Evolutionary conservation across 78 protist species (phyloP).

Genomic region (Dictyostelium discoideum): DNA sequence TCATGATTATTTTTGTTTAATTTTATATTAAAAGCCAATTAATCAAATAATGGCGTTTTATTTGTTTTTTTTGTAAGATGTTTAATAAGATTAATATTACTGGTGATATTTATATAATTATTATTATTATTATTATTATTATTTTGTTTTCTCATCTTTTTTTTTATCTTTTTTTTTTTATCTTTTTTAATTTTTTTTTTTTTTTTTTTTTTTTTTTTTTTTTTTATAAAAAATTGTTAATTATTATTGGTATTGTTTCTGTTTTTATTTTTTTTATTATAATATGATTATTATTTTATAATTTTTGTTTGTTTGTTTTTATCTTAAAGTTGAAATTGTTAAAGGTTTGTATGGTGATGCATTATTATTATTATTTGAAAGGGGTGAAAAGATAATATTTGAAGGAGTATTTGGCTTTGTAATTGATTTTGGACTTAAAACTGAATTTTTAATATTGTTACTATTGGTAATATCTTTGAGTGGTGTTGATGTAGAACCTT

Average conservation of each 20-base stretch:
- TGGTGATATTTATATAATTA: neutral
- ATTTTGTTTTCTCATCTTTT: too few relatives aligned
- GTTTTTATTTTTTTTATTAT: neutral
- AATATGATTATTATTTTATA: neutral
- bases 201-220: neutral
- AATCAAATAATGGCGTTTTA: neutral
- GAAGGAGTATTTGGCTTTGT: neutral
- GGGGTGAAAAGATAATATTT: neutral
- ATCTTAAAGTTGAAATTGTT: slow-evolving; percentile 61
- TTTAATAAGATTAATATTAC: neutral
- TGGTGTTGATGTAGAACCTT: neutral
- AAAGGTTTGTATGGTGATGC: slow-evolving; percentile 37
- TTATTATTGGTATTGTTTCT: neutral
- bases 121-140: too few relatives aligned
- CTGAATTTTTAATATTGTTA: neutral
- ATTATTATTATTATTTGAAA: neutral
- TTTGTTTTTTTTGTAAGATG: neutral
- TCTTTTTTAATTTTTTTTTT: neutral
- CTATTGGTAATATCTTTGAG: neutral
- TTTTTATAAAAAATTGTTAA: neutral
- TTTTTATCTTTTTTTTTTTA: neutral
- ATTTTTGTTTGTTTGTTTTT: neutral
- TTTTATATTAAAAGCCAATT: neutral
- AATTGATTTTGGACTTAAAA: neutral
- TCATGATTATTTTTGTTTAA: neutral